phyloP scores from a whole-genome alignment of 768 basidiomycete genomes.

The Collybia mongolica region DNA sequence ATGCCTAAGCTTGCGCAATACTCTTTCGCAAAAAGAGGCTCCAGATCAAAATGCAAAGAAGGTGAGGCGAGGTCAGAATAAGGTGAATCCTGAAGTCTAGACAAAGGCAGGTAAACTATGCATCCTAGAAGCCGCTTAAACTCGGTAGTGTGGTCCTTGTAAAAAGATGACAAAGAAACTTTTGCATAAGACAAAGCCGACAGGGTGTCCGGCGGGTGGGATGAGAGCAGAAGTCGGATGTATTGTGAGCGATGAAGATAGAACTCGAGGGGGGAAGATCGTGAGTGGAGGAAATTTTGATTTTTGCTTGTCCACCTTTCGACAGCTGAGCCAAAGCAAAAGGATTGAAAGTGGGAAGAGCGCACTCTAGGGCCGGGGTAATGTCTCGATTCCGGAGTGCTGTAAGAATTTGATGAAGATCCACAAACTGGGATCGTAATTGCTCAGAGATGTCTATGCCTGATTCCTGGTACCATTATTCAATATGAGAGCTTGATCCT shows the following conservation, averaged over 20 bases:
- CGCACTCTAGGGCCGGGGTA: slow-evolving; percentile 72
- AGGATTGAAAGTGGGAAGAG: slow-evolving; percentile 3
- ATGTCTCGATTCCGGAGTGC: slow-evolving; percentile 67
- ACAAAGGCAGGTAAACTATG: slow-evolving; percentile 67
- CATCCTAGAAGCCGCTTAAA: slow-evolving; percentile 71
- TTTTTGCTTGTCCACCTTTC: slow-evolving; percentile 80
- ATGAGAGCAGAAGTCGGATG: slow-evolving; percentile 69
- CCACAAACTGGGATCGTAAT: slow-evolving; percentile 56
- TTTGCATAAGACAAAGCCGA: slow-evolving; percentile 78
- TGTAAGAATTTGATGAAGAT: slow-evolving; percentile 70
- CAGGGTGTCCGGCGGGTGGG: slow-evolving; percentile 53
- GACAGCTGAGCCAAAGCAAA: slow-evolving; percentile 2
- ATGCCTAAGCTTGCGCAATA: slow-evolving; percentile 86
- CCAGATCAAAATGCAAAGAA: slow-evolving; percentile 73
- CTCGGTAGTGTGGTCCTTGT: slow-evolving; percentile 56
- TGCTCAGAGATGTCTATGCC: slow-evolving; percentile 52
- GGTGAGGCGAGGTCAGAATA: slow-evolving; percentile 76
- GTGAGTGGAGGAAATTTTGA: slow-evolving; percentile 59
- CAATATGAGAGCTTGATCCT: slow-evolving; percentile 2
- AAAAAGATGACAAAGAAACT: slow-evolving; percentile 61
- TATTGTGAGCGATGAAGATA: slow-evolving; percentile 90
- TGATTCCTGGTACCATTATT: slow-evolving; percentile 54
- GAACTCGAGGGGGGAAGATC: slow-evolving; percentile 85
- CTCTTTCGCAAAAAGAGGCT: slow-evolving; percentile 83
- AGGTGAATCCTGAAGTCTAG: slow-evolving; percentile 64